Base-by-base conservation (phyloP, 768 basidiomycete genomes). In the Amanita muscaria region DNA sequence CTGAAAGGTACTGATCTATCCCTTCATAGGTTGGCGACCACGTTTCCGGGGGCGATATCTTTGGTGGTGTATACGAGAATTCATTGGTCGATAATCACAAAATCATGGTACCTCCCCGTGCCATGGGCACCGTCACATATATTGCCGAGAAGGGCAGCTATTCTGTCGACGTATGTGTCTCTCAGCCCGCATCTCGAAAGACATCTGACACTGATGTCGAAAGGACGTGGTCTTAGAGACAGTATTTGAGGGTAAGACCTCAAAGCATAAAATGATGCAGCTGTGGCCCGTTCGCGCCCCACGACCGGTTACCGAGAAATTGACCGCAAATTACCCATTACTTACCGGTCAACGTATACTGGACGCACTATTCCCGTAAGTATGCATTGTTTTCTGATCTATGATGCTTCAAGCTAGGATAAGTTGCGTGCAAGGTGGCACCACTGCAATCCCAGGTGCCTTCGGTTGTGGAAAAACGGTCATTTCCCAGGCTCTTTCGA, bases 381-480 rank as follows among this genome's bases (percentile, higher is more conserved):
- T 72, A 5, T 40, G 27, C 2, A 5, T 33, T 31, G 35, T 25
- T 18, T 41, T 43, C 24, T 35, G 23, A 34, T 19, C 21, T 2
- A 12, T 11, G 21, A 7, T 14, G 22, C 2, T 34, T 25, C 35
- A 42, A 45, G 53, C 23, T 7, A 18, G 7, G 23, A n/a, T 36
- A 51, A 87, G 84, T n/a, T 94, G 90, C 60, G 91, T 96, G 0
- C 91, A 96, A 69, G 91, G 91, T 46, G 91, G 91, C 33, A 96
- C 91, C 9, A 96, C 91, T 2, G 90, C 91, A 49, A 99, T 98
- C 66, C 96, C 96, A 18, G 96, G 96, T 52, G 96, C 96, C 54
- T 99, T 99, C 64, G 96, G 96, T 58, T 97, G 93, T 58, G 91
- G 91, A 56, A 96, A 96, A 73, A 98, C 94, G 22, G 96, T 99